phyloP scores from a whole-genome alignment of 768 basidiomycete species.

The Boletus patriciae region DNA sequence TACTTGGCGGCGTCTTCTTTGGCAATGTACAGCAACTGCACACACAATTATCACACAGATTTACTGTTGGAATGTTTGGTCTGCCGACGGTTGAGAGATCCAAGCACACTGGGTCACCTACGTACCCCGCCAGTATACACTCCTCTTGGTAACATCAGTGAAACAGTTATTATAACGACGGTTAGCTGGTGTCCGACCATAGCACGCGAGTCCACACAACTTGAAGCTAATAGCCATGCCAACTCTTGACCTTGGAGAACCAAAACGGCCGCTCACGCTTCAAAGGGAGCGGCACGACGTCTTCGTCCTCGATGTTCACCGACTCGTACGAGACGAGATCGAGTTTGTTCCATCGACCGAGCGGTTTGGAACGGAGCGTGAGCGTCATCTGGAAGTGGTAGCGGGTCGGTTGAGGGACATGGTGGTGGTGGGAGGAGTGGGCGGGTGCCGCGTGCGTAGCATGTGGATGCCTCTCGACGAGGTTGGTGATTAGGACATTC shows the following conservation, averaged over 20 bases:
- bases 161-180: no score
- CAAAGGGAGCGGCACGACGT: conserved; percentile 63
- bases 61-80: no score
- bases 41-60: no score
- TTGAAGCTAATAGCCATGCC: conserved; percentile 34
- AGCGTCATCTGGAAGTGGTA: conserved; percentile 79
- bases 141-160: no score
- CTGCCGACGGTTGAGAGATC: no score
- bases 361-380: conserved; percentile 66
- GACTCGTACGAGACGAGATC: conserved; percentile 73
- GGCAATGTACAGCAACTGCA: no score
- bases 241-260: conserved; percentile 89
- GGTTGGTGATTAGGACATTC: conserved; percentile 59
- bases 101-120: no score
- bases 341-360: conserved; percentile 81
- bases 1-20: no score
- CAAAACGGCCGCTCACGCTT: conserved; percentile 90
- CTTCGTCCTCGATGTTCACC: conserved; percentile 73
- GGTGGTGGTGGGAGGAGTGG: conserved; percentile 8
- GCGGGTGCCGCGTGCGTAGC: background rate
- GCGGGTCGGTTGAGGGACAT: conserved; percentile 32
- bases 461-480: conserved; percentile 47
- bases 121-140: no score
- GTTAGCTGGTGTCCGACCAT: no score
- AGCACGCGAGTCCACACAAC: background rate